Evolutionary conservation across 192 early-diverging fungal species (phyloP).

Genomic region (Lobosporangium transversale): DNA sequence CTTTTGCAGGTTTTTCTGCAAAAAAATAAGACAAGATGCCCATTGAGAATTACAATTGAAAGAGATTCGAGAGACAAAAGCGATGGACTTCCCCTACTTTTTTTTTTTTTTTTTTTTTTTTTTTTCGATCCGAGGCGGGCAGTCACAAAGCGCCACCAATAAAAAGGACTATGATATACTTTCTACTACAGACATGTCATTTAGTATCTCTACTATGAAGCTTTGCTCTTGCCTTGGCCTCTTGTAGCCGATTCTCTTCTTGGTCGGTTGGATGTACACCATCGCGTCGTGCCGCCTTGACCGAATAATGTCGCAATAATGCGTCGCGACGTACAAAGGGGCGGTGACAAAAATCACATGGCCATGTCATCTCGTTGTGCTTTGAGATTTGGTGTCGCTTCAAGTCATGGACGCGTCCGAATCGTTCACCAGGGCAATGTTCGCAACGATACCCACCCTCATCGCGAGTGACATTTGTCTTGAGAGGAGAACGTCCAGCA

Average conservation of each 20-base stretch:
- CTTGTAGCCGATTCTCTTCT: conserved; percentile 35
- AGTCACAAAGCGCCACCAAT: background rate
- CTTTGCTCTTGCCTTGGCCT: conserved; percentile 44
- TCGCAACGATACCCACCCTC: conserved; percentile 43
- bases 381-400: conserved; percentile 51
- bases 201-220: conserved; percentile 12
- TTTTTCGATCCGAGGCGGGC: no score
- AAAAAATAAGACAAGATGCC: conserved; percentile 34
- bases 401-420: conserved; percentile 49
- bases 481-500: background rate
- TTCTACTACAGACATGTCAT: background rate
- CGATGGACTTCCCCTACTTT: no score
- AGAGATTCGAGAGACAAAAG: background rate
- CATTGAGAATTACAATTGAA: background rate
- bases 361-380: conserved; percentile 54
- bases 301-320: conserved; percentile 41
- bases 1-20: conserved; percentile 10
- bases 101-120: background rate
- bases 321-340: conserved; percentile 48
- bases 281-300: conserved; percentile 38
- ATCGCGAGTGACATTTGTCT: conserved; percentile 5
- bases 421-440: conserved; percentile 43
- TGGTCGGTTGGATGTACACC: conserved; percentile 45
- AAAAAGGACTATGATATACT: background rate
- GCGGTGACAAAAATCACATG: conserved; percentile 49